A percentile compares a stretch with the other conserved stretches of the same genome.
Conservation (phyloP, 2,329 filamentous ascomycete genomes). For the Alternaria metachromatica region DNA sequence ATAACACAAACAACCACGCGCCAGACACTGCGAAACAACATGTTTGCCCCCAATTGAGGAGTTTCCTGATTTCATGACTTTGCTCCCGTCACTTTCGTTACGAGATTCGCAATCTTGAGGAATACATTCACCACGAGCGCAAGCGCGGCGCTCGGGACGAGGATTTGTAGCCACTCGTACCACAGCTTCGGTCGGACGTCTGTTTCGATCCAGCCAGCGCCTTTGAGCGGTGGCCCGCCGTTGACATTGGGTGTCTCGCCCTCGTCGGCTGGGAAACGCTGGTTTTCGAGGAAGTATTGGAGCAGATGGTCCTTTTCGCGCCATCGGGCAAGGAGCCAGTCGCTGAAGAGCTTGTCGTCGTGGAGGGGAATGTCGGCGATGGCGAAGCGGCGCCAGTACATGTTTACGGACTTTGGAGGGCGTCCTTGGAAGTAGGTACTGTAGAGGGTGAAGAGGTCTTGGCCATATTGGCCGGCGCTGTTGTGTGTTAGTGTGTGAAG, state of each 20-base stretch:
- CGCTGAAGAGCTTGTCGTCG: constrained; percentile 73
- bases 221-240: constrained; percentile 31
- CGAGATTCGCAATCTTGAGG: constrained; percentile 29
- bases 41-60: background rate
- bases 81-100: constrained; percentile 22
- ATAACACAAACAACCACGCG: constrained; percentile 1
- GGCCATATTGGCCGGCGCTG: constrained; percentile 70
- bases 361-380: constrained; percentile 81
- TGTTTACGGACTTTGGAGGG: constrained; percentile 91
- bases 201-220: constrained; percentile 56
- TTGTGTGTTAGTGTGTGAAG: background rate
- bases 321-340: constrained; percentile 86
- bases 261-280: constrained; percentile 77
- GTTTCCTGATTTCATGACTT: background rate
- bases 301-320: constrained; percentile 88
- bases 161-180: constrained; percentile 54
- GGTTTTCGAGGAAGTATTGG: constrained; percentile 75
- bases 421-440: constrained; percentile 89
- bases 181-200: constrained; percentile 51
- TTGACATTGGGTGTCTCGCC: constrained; percentile 25
- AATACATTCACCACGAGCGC: constrained; percentile 46
- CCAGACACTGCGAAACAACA: background rate
- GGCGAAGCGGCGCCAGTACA: constrained; percentile 91
- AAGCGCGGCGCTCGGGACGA: constrained; percentile 48
- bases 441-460: constrained; percentile 83